phyloP scores from a whole-genome alignment of 1,284 basidiomycete species.

The Pseudozyma sp. region DNA sequence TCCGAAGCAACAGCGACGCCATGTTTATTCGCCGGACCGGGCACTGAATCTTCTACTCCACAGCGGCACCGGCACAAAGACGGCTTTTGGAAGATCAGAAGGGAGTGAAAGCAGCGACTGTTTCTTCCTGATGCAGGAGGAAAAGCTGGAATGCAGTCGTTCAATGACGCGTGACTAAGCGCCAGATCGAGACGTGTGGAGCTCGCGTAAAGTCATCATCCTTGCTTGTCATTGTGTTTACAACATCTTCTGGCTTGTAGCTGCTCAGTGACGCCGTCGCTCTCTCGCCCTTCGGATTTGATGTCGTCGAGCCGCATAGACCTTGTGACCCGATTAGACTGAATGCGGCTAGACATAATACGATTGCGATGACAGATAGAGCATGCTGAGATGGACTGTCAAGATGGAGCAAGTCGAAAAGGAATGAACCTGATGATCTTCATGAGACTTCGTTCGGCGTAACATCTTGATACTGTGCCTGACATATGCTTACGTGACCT shows the following conservation, averaged over 20 bases:
- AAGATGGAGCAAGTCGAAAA: too few species aligned
- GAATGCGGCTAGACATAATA: neutral
- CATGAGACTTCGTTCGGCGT: too few species aligned
- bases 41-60: neutral
- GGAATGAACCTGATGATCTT: too few species aligned
- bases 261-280: neutral
- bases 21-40: neutral
- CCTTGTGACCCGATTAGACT: too few species aligned
- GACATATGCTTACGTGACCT: neutral
- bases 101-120: neutral
- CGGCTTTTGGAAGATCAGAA: too few species aligned
- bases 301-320: neutral
- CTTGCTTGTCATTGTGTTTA: neutral
- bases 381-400: too few species aligned
- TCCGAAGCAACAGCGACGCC: neutral
- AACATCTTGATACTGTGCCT: too few species aligned
- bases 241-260: neutral
- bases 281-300: neutral
- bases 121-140: conserved; percentile 7
- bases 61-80: too few species aligned
- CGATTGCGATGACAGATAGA: neutral
- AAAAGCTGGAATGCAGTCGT: conserved; percentile 2
- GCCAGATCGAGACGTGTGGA: conserved; percentile 4
- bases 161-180: conserved; percentile 20
- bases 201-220: conserved; percentile 8